These are phyloP conservation scores for Fusarium sulawesiense DNA, from an alignment of 2,329 filamentous ascomycete species.

Conservation along the genomic window DNA sequence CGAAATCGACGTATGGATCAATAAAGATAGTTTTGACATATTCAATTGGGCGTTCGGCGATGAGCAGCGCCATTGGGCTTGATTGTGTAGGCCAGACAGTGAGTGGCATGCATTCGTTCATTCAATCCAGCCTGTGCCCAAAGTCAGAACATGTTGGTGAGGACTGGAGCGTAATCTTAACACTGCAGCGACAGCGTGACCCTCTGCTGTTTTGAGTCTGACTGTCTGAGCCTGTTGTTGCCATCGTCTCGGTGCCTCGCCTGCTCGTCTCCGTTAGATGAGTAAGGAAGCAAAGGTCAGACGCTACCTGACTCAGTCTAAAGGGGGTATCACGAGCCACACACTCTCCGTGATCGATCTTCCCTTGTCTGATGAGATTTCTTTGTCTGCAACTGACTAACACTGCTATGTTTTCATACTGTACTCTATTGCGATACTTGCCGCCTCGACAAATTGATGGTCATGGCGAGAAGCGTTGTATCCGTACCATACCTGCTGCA, in stretches of 20 bases:
- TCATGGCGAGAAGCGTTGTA: constrained; percentile 11
- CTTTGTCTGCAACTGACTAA: constrained; percentile 2
- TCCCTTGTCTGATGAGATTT: constrained; percentile 18
- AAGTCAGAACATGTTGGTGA: constrained; percentile 6
- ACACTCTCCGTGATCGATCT: constrained; percentile 8
- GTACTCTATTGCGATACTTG: constrained; percentile 9
- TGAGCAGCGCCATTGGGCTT: background rate
- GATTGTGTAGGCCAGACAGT: background rate
- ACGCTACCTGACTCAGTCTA: constrained; percentile 41
- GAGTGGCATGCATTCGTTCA: background rate
- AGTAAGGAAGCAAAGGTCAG: constrained; percentile 39
- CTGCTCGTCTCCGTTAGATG: constrained; percentile 38
- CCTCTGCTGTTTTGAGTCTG: constrained; percentile 36
- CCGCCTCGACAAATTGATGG: background rate
- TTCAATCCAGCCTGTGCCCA: background rate
- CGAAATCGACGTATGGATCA: background rate
- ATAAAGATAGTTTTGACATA: background rate
- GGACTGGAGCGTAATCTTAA: constrained; percentile 38
- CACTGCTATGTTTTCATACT: background rate
- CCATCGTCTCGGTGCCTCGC: constrained; percentile 27
- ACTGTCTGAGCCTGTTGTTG: constrained; percentile 35
- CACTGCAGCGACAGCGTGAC: constrained; percentile 41
- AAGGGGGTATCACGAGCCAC: constrained; percentile 29
- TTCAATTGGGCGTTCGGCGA: constrained; percentile 13
- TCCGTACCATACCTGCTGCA: background rate